Percentiles rank a stretch among this genome's conserved stretches.
phyloP scores from a whole-genome alignment of 73 alveolate genomes.

The Breviolum minutum region DNA sequence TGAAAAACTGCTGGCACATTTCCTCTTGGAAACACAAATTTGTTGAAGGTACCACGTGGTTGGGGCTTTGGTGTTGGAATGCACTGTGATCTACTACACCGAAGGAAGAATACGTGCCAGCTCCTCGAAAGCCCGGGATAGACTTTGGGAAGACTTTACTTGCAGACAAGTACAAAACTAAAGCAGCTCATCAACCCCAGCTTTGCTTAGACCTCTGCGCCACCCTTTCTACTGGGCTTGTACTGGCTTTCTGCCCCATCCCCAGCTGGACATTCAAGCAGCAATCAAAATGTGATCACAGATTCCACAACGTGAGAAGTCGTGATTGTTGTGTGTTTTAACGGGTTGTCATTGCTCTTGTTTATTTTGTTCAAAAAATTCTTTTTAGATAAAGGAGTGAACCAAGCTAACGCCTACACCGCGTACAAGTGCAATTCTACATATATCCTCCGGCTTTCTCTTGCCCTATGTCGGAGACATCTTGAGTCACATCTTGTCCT shows the following conservation, averaged over 20 bases:
- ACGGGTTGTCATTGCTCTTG: background rate
- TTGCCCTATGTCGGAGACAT: no score
- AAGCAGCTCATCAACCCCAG: background rate
- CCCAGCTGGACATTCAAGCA: background rate
- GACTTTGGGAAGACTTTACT: background rate
- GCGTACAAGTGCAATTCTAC: no score
- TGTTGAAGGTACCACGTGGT: constrained; percentile 83
- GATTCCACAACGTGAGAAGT: no score
- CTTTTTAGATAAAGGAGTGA: no score
- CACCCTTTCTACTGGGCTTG: constrained; percentile 74
- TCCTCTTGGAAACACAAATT: background rate
- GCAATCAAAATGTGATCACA: no score
- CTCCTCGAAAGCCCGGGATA: background rate
- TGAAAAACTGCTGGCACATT: background rate
- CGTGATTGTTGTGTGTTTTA: no score
- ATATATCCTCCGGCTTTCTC: no score
- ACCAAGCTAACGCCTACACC: no score
- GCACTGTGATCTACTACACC: constrained; percentile 86
- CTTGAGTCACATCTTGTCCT: no score
- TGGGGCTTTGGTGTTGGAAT: constrained; percentile 88
- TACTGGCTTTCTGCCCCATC: constrained; percentile 67
- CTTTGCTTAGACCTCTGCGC: constrained; percentile 58
- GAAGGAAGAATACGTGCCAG: constrained; percentile 72
- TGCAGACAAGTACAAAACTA: background rate
- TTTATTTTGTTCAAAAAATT: no score